Evolutionary conservation across 2,329 filamentous ascomycete genomes (phyloP).

Genomic region (Talaromyces sp.): DNA sequence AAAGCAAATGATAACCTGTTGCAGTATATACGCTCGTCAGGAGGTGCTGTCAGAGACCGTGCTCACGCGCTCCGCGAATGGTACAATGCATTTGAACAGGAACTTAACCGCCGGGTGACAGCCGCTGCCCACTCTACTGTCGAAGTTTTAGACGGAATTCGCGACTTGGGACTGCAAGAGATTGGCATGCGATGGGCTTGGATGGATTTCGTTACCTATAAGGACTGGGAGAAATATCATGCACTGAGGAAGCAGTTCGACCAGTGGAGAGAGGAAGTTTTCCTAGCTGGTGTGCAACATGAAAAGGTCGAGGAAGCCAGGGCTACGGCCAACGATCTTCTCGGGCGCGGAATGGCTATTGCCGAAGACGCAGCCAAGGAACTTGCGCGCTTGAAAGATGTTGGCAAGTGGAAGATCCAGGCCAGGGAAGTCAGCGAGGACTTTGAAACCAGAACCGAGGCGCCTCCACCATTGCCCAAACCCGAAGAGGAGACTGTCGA

Average conservation of each 20-base stretch:
- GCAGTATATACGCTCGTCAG: conserved; percentile 61
- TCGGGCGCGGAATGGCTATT: conserved; percentile 74
- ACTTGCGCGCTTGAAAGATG: conserved; percentile 74
- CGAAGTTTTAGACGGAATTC: conserved; percentile 75
- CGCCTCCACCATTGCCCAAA: conserved; percentile 33
- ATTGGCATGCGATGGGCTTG: conserved; percentile 93
- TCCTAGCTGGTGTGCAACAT: conserved; percentile 70
- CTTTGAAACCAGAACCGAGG: conserved; percentile 63
- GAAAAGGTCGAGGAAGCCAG: conserved; percentile 67
- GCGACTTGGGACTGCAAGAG: conserved; percentile 80
- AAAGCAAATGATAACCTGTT: conserved; percentile 52
- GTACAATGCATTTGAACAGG: conserved; percentile 67
- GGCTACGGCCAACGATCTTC: conserved; percentile 63
- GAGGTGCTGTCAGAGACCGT: conserved; percentile 69
- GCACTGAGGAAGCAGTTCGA: conserved; percentile 77
- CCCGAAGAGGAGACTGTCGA: conserved; percentile 15
- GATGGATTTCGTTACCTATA: conserved; percentile 93
- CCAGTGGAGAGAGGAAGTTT: conserved; percentile 79
- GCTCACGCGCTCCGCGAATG: conserved; percentile 75
- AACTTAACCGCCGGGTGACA: conserved; percentile 66
- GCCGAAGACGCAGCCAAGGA: conserved; percentile 78
- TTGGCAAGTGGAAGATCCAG: conserved; percentile 77
- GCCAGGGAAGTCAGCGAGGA: conserved; percentile 72
- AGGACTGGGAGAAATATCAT: conserved; percentile 95
- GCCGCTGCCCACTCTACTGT: conserved; percentile 76